Conservation (phyloP, 1,284 basidiomycete genomes). For the Ustilago loliicola region DNA sequence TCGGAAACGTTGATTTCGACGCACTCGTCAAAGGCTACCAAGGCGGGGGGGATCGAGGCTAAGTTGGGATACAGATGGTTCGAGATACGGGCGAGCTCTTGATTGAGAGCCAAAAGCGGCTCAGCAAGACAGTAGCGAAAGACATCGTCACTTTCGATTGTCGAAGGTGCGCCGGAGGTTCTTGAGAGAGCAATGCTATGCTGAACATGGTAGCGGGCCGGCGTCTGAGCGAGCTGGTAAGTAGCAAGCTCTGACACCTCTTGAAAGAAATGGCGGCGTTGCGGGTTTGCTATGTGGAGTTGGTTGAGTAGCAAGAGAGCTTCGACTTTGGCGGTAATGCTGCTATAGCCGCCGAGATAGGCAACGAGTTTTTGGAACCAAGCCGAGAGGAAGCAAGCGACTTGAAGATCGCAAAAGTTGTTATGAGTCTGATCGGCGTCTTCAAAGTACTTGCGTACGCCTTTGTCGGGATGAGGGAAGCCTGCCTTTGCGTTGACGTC, state of each 20-base stretch:
- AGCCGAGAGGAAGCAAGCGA: conserved; percentile 9
- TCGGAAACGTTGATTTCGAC: background rate
- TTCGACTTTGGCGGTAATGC: background rate
- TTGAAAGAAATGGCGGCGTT: background rate
- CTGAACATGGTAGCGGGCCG: background rate
- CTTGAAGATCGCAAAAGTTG: background rate
- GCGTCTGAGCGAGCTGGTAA: background rate
- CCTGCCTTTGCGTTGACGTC: no score
- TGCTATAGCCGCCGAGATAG: background rate
- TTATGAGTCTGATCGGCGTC: background rate
- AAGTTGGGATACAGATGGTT: background rate
- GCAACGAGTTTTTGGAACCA: conserved; percentile 4
- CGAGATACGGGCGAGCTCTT: background rate
- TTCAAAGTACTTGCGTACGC: conserved; percentile 6
- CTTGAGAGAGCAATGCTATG: no score
- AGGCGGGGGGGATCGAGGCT: background rate
- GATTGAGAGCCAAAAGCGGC: background rate
- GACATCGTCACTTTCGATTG: no score
- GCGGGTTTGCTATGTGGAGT: background rate
- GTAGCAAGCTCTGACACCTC: background rate
- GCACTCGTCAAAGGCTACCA: conserved; percentile 24
- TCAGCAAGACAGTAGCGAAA: background rate
- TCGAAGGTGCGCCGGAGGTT: no score
- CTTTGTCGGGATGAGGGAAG: no score
- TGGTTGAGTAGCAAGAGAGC: conserved; percentile 8